phyloP scores from a whole-genome alignment of 148 eudicot species.

The Rhododendron simsii region DNA sequence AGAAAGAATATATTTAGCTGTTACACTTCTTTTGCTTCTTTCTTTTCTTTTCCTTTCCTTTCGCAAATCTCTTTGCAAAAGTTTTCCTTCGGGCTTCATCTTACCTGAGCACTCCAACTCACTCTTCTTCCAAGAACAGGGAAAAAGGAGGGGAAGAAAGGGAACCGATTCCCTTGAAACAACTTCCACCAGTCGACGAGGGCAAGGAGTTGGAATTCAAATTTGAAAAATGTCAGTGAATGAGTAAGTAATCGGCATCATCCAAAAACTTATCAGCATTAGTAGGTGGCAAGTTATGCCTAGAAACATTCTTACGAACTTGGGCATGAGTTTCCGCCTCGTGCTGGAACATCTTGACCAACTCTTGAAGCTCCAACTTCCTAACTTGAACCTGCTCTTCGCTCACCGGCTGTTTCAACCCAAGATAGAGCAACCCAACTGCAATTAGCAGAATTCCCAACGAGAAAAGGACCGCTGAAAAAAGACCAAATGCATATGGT shows the following conservation, averaged over 20 bases:
- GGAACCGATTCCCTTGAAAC: neutral
- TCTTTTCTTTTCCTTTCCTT: neutral
- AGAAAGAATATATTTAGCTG: neutral
- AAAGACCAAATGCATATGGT: constrained; percentile 82
- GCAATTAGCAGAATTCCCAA: constrained; percentile 56
- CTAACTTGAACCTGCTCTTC: constrained; percentile 74
- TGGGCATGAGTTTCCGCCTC: constrained; percentile 97
- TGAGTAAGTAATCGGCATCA: constrained; percentile 63
- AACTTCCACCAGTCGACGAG: neutral
- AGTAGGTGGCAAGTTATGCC: constrained; percentile 42
- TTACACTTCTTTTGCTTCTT: neutral
- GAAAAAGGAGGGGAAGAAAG: neutral
- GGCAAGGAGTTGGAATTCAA: neutral
- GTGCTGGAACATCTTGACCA: constrained; percentile 90
- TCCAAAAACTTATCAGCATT: constrained; percentile 33
- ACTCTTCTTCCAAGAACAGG: neutral
- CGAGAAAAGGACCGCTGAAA: constrained; percentile 52
- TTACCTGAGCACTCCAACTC: neutral
- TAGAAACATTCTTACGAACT: constrained; percentile 53
- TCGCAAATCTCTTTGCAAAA: neutral
- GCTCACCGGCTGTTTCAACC: constrained; percentile 62
- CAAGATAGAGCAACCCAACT: constrained; percentile 68
- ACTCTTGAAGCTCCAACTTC: constrained; percentile 78
- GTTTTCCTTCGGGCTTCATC: neutral
- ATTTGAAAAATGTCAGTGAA: constrained; percentile 25